Evolutionary conservation across 1,284 basidiomycete species (phyloP).

Genomic region (Boletus sp.): DNA sequence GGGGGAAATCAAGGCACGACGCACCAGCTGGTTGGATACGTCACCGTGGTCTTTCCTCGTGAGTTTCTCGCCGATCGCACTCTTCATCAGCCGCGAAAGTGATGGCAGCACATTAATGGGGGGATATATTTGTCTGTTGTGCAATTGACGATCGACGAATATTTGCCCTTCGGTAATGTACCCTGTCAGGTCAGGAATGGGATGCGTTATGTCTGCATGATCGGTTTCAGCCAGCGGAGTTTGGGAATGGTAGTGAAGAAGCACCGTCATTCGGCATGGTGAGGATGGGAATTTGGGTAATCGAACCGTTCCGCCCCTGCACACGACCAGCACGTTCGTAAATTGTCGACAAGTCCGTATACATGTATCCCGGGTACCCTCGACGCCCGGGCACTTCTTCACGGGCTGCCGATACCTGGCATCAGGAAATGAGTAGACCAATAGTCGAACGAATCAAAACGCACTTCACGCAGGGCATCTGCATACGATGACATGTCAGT

Average conservation of each 20-base stretch:
- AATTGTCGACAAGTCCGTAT: constrained; percentile 97
- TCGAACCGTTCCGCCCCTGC: constrained; percentile 95
- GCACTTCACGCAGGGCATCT: constrained; percentile 92
- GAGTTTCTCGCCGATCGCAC: constrained; percentile 95
- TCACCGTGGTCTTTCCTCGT: constrained; percentile 98
- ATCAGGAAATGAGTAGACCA: constrained; percentile 14
- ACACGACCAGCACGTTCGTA: constrained; percentile 99
- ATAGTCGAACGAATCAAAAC: constrained; percentile 22
- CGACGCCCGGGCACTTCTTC: constrained; percentile 99
- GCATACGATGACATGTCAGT: constrained; percentile 99
- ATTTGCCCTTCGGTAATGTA: constrained; percentile 99
- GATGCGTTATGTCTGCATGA: constrained; percentile 92
- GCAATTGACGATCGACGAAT: constrained; percentile 92
- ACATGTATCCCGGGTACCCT: constrained; percentile 99
- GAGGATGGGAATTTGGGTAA: constrained; percentile 99
- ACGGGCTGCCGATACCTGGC: constrained; percentile 91
- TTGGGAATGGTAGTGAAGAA: constrained; percentile 23
- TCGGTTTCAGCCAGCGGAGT: constrained; percentile 25
- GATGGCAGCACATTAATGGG: constrained; percentile 99
- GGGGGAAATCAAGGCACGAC: constrained; percentile 34
- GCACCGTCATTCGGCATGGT: constrained; percentile 99
- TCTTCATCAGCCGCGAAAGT: constrained; percentile 99
- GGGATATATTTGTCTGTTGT: constrained; percentile 97
- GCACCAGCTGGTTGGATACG: constrained; percentile 93
- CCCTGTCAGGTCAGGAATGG: constrained; percentile 98